Conservation (phyloP, 805 yeast genomes). For the Candida montana region DNA sequence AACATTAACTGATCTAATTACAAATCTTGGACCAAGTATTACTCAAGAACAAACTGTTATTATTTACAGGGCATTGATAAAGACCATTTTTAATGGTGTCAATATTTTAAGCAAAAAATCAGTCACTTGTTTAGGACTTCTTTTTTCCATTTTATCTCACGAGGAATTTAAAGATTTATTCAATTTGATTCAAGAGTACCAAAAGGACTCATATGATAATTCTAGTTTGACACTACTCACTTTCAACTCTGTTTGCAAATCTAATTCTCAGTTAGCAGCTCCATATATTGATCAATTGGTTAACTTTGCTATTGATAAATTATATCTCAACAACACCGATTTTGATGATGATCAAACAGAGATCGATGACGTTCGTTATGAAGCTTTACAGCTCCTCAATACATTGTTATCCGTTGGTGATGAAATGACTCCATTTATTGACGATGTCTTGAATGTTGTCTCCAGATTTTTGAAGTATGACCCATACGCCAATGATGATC, state of each 20-base stretch:
- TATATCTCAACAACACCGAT: conserved; percentile 26
- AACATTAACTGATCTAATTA: conserved; percentile 50
- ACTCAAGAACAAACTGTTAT: conserved; percentile 29
- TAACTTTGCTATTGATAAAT: conserved; percentile 18
- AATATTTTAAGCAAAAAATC: conserved; percentile 48
- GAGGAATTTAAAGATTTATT: conserved; percentile 23
- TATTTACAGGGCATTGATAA: conserved; percentile 28
- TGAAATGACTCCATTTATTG: conserved; percentile 24
- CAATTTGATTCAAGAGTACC: conserved; percentile 16
- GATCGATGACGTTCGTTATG: conserved; percentile 45
- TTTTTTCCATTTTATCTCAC: conserved; percentile 28
- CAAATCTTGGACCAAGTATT: conserved; percentile 41
- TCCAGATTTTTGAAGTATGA: conserved; percentile 36
- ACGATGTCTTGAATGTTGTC: conserved; percentile 26
- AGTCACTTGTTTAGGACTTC: conserved; percentile 41
- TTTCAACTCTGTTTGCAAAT: conserved; percentile 23
- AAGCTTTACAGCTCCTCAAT: conserved; percentile 37
- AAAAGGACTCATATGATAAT: conserved; percentile 18
- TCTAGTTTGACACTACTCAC: conserved; percentile 17
- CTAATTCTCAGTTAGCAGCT: conserved; percentile 24
- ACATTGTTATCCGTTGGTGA: conserved; percentile 37
- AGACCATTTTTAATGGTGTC: conserved; percentile 33
- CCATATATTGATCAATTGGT: conserved; percentile 19
- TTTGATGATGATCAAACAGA: conserved; percentile 36
- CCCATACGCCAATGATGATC: conserved; percentile 37